These are phyloP conservation scores for Avicennia marina DNA, from an alignment of 257 asterid genomes.

Conservation along the genomic window DNA sequence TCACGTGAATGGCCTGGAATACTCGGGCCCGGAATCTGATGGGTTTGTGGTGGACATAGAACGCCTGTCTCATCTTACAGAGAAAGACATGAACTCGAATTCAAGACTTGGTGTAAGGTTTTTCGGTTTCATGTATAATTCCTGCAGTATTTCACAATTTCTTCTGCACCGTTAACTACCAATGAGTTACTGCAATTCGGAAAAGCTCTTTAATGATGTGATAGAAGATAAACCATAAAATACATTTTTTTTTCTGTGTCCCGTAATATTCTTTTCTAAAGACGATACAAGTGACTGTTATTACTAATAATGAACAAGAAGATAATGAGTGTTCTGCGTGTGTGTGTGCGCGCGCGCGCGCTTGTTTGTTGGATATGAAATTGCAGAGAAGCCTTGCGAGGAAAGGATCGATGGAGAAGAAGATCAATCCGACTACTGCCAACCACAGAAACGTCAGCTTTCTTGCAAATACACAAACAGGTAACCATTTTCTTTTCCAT, in stretches of 20 bases:
- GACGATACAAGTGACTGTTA: too few species aligned
- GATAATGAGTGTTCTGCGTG: too few species aligned
- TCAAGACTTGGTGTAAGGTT: conserved; percentile 48
- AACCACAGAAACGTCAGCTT: conserved; percentile 19
- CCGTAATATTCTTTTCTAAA: too few species aligned
- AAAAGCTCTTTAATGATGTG: not conserved
- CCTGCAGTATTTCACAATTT: not conserved
- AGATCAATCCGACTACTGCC: conserved; percentile 1
- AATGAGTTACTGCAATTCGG: not conserved
- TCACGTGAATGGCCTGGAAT: conserved; percentile 17
- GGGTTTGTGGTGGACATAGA: conserved; percentile 58
- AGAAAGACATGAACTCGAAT: conserved; percentile 33
- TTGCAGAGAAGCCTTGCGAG: conserved; percentile 61
- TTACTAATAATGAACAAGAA: too few species aligned
- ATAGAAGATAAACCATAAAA: too few species aligned
- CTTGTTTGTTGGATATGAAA: conserved; percentile 8
- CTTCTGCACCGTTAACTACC: not conserved
- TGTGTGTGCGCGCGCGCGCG: too few species aligned
- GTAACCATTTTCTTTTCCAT: conserved; percentile 17
- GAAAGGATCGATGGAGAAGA: conserved; percentile 42
- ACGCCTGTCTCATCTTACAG: conserved; percentile 33
- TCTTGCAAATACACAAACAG: conserved; percentile 37
- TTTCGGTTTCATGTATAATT: not conserved
- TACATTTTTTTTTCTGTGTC: too few species aligned
- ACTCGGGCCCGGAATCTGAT: conserved; percentile 20